phyloP scores from a whole-genome alignment of 768 basidiomycete genomes.

The Atractiella rhizophila region DNA sequence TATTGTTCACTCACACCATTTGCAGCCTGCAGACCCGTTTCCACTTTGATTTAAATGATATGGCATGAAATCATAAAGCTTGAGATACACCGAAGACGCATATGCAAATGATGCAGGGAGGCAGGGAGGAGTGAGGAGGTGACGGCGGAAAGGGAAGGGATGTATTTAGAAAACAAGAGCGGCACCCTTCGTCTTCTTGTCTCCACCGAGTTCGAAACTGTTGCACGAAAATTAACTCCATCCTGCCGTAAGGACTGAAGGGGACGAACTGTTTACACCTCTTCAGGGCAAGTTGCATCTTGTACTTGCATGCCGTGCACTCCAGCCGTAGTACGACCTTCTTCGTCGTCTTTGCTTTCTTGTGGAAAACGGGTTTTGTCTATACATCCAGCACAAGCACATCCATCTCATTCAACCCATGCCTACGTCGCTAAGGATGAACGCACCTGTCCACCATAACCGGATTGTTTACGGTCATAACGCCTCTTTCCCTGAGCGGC shows the following conservation, averaged over 20 bases:
- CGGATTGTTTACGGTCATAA: slow-evolving; percentile 95
- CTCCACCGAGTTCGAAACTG: slow-evolving; percentile 97
- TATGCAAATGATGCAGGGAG: no score
- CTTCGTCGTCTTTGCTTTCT: slow-evolving; percentile 99
- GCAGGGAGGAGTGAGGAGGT: no score
- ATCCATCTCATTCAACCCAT: slow-evolving; percentile 5
- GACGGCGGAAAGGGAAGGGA: not conserved
- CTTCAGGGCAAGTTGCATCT: slow-evolving; percentile 78
- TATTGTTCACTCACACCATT: no score
- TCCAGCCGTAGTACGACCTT: slow-evolving; percentile 95
- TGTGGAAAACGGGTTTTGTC: slow-evolving; percentile 99
- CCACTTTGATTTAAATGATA: no score
- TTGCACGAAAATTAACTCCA: not conserved
- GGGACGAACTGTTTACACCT: slow-evolving; percentile 89
- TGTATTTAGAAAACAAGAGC: slow-evolving; percentile 46
- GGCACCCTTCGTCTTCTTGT: slow-evolving; percentile 99
- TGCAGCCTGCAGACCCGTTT: no score
- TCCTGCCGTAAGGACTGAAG: not conserved
- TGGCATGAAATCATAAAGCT: no score
- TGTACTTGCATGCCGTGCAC: slow-evolving; percentile 95
- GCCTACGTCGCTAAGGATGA: not conserved
- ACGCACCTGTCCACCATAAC: not conserved
- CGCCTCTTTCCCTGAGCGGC: slow-evolving; percentile 98
- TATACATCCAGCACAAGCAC: slow-evolving; percentile 78
- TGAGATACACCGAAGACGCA: no score